phyloP scores from a whole-genome alignment of 2,329 filamentous ascomycete species.

The Xylaria sp. region DNA sequence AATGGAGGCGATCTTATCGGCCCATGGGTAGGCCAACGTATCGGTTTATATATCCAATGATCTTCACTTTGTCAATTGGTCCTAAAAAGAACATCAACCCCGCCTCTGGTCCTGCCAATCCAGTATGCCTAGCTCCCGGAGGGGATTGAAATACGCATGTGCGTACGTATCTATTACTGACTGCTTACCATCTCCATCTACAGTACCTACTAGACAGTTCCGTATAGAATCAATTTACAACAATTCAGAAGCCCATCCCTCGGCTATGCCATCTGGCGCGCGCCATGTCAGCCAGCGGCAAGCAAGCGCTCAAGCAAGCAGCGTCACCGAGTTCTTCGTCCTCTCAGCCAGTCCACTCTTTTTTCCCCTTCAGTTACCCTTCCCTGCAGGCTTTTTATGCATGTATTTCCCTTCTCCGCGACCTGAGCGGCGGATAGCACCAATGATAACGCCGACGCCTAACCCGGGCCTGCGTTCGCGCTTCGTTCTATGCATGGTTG shows the following conservation, averaged over 20 bases:
- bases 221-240: not conserved
- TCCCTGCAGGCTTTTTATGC: conserved; percentile 37
- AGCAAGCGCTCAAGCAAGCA: conserved; percentile 19
- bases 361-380: too few relatives aligned
- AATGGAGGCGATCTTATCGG: too few relatives aligned
- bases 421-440: conserved; percentile 16
- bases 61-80: not conserved
- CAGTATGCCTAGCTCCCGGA: conserved; percentile 4
- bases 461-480: conserved; percentile 30
- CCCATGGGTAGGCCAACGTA: too few relatives aligned
- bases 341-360: conserved; percentile 26
- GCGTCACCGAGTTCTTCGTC: conserved; percentile 16
- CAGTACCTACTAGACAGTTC: too few relatives aligned
- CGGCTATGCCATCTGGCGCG: conserved; percentile 7
- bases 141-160: conserved; percentile 15
- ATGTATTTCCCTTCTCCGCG: conserved; percentile 34
- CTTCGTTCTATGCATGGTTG: conserved; percentile 34
- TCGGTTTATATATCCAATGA: not conserved
- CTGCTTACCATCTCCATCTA: not conserved
- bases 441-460: conserved; percentile 29
- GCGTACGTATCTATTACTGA: conserved; percentile 9
- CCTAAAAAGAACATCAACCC: not conserved
- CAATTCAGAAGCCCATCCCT: conserved; percentile 12
- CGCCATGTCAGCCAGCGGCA: conserved; percentile 23
- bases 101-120: conserved; percentile 3